These are phyloP conservation scores for Colletotrichum siamense DNA, from an alignment of 2,329 filamentous ascomycete species.

Conservation along the genomic window DNA sequence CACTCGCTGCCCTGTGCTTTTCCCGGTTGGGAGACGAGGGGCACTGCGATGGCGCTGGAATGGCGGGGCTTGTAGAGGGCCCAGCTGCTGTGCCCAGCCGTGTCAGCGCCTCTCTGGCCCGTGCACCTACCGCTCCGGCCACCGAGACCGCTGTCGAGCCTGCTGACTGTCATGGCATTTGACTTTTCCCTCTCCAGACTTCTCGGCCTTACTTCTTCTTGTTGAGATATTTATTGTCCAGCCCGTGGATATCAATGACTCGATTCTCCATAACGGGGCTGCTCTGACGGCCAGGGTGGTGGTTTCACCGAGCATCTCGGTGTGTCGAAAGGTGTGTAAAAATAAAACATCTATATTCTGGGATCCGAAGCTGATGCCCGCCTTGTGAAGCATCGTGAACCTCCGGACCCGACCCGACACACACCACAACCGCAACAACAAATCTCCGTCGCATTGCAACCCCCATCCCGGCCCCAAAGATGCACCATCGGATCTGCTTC, in stretches of 20 bases:
- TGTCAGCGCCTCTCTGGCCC: not conserved
- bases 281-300: not conserved
- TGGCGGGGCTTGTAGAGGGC: not conserved
- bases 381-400: not conserved
- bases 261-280: not conserved
- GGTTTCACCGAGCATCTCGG: not conserved
- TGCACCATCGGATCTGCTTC: not conserved
- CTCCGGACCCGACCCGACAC: not conserved
- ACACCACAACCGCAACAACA: constrained; percentile 5
- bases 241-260: constrained; percentile 9
- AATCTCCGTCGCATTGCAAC: not conserved
- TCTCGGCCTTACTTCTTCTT: constrained; percentile 16
- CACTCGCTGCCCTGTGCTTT: constrained; percentile 2
- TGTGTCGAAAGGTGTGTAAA: not conserved
- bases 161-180: constrained; percentile 18
- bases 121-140: not conserved
- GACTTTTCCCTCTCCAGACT: constrained; percentile 13
- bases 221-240: constrained; percentile 14
- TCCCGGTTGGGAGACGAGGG: not conserved
- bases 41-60: not conserved
- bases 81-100: not conserved
- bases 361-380: not conserved
- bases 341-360: not conserved
- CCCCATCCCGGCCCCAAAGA: not conserved
- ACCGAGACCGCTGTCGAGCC: not conserved